Percentiles rank a stretch among this genome's conserved stretches.
phyloP scores from a whole-genome alignment of 768 basidiomycete genomes.

The Lenzites betulinus region DNA sequence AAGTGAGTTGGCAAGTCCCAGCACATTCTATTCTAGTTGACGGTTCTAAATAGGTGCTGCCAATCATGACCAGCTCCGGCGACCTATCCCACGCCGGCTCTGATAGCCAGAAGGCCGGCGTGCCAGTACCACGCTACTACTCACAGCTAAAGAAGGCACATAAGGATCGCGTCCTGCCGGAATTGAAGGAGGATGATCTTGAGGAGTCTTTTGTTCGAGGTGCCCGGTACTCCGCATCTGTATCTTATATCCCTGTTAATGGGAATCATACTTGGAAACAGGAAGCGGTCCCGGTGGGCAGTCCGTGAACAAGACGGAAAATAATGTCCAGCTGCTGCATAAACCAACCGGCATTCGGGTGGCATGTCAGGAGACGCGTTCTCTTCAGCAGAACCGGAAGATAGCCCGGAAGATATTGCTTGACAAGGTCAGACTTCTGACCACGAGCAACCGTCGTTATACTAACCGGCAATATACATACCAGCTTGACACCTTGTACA shows the following conservation, averaged over 20 bases:
- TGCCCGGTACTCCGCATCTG: slow-evolving; percentile 34
- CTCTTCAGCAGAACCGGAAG: slow-evolving; percentile 75
- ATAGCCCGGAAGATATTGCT: slow-evolving; percentile 71
- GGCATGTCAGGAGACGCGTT: slow-evolving; percentile 86
- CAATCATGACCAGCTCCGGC: slow-evolving; percentile 31
- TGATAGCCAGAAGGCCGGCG: slow-evolving; percentile 14
- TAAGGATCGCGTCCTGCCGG: slow-evolving; percentile 61
- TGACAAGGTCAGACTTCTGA: slow-evolving; percentile 56
- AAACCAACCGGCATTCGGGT: slow-evolving; percentile 88
- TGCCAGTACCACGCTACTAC: slow-evolving; percentile 52
- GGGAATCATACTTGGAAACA: slow-evolving; percentile 33
- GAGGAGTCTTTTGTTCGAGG: slow-evolving; percentile 88
- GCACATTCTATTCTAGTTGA: slow-evolving; percentile 9
- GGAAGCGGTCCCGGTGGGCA: slow-evolving; percentile 96
- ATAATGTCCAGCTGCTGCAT: slow-evolving; percentile 89
- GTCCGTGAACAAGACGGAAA: slow-evolving; percentile 93
- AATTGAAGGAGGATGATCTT: slow-evolving; percentile 77
- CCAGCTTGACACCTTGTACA: slow-evolving; percentile 69
- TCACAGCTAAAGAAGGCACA: slow-evolving; percentile 74
- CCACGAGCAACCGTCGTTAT: too few relatives aligned
- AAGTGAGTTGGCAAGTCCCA: slow-evolving; percentile 11
- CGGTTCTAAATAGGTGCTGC: slow-evolving; percentile 28
- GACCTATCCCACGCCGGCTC: slow-evolving; percentile 13
- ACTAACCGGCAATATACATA: too few relatives aligned
- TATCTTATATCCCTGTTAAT: slow-evolving; percentile 6